Evolutionary conservation across 139 green algal species (phyloP).

Genomic region (Chlamydomonas incerta): DNA sequence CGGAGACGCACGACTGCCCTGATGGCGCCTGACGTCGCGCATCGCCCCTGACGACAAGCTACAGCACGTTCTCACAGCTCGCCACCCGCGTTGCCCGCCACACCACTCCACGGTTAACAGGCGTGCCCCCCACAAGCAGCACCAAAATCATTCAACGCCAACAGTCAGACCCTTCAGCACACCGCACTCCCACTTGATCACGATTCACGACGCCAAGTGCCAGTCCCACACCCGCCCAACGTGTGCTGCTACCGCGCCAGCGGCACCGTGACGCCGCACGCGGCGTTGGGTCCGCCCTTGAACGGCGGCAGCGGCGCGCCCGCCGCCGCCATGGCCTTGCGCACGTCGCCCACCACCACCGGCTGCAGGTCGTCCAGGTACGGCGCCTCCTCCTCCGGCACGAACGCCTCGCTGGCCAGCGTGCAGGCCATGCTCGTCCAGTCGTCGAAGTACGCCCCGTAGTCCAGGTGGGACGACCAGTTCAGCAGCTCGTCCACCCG

Average conservation of each 20-base stretch:
- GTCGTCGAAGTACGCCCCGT: constrained; percentile 60
- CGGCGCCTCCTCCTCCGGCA: constrained; percentile 41
- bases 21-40: too few species aligned
- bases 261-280: neutral
- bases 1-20: too few species aligned
- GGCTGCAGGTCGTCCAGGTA: constrained; percentile 1
- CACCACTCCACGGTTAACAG: too few species aligned
- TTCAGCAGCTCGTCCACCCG: constrained; percentile 55
- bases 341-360: constrained; percentile 20
- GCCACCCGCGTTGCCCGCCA: too few species aligned
- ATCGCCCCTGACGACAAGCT: too few species aligned
- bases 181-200: too few species aligned
- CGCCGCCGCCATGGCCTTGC: constrained; percentile 34
- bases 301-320: constrained; percentile 53
- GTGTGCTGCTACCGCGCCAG: neutral
- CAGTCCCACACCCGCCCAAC: too few species aligned
- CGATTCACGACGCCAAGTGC: too few species aligned
- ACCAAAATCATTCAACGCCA: too few species aligned
- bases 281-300: constrained; percentile 37
- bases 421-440: constrained; percentile 60
- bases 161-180: too few species aligned
- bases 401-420: constrained; percentile 53
- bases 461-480: constrained; percentile 66
- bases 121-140: too few species aligned
- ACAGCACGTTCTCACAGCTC: too few species aligned